Evolutionary conservation across 2,329 filamentous ascomycete species (phyloP).

Genomic region (Mariannaea sp.): DNA sequence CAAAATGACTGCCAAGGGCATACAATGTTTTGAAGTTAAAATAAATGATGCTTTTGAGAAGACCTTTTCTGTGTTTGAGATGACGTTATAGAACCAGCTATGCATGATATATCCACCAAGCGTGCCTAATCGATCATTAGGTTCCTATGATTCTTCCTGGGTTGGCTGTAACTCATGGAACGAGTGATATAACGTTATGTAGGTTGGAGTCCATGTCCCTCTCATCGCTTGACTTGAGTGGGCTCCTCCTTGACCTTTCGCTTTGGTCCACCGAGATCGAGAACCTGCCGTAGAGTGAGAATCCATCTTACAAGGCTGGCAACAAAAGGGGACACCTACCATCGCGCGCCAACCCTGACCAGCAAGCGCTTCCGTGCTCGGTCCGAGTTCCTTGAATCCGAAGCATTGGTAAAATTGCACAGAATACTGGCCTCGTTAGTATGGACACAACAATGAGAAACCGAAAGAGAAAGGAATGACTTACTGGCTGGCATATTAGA

Average conservation of each 20-base stretch:
- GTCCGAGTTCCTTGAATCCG: slow-evolving; percentile 71
- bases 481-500: slow-evolving; percentile 74
- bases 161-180: background rate
- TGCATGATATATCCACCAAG: background rate
- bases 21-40: too few relatives aligned
- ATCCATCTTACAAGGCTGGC: background rate
- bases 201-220: background rate
- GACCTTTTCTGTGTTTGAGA: background rate
- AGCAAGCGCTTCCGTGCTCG: slow-evolving; percentile 72
- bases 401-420: slow-evolving; percentile 77
- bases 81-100: background rate
- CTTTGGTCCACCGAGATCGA: slow-evolving; percentile 32
- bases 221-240: slow-evolving; percentile 22
- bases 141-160: background rate
- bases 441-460: background rate
- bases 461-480: slow-evolving; percentile 29
- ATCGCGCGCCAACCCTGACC: slow-evolving; percentile 84
- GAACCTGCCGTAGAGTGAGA: slow-evolving; percentile 21
- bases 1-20: background rate
- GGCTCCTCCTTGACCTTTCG: slow-evolving; percentile 36
- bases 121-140: background rate
- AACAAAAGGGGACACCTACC: slow-evolving; percentile 53
- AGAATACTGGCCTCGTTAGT: slow-evolving; percentile 55
- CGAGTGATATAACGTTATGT: background rate
- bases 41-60: too few relatives aligned